Conservation (phyloP, 2,329 filamentous ascomycete genomes). For the Ophiocordyceps camponoti-floridani region DNA sequence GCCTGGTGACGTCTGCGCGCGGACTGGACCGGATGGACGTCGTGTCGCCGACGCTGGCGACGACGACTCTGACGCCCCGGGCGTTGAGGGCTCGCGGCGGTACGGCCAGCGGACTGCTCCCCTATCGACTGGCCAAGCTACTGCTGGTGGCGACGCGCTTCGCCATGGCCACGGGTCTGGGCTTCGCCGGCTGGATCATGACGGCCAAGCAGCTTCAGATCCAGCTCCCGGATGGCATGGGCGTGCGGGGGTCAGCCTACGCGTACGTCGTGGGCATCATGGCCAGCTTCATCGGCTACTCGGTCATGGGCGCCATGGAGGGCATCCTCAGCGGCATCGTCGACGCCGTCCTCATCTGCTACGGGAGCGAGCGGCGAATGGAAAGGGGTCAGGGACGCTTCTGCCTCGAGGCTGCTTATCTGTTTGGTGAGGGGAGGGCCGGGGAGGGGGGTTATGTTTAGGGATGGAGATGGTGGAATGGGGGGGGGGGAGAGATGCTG, state of each 20-base stretch:
- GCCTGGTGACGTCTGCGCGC: constrained; percentile 58
- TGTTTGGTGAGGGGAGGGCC: constrained; percentile 54
- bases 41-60: constrained; percentile 53
- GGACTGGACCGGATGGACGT: constrained; percentile 71
- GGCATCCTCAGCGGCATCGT: constrained; percentile 74
- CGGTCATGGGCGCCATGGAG: constrained; percentile 78
- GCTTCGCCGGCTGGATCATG: constrained; percentile 92
- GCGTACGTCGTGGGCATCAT: constrained; percentile 88
- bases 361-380: constrained; percentile 71
- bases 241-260: constrained; percentile 66
- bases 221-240: constrained; percentile 30
- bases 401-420: constrained; percentile 75
- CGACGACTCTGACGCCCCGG: constrained; percentile 48
- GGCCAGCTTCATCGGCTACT: constrained; percentile 89
- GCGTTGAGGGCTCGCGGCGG: constrained; percentile 25
- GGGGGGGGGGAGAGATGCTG: no score
- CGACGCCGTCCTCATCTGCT: constrained; percentile 81
- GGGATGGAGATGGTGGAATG: not conserved
- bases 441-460: constrained; percentile 5
- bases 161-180: constrained; percentile 77
- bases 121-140: constrained; percentile 81
- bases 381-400: constrained; percentile 54
- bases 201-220: constrained; percentile 66
- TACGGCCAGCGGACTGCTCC: constrained; percentile 40
- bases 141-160: constrained; percentile 80